Percentiles rank a stretch among this genome's conserved stretches.
phyloP scores from a whole-genome alignment of 108 stramenopile species.

The Nitzschia sp. region DNA sequence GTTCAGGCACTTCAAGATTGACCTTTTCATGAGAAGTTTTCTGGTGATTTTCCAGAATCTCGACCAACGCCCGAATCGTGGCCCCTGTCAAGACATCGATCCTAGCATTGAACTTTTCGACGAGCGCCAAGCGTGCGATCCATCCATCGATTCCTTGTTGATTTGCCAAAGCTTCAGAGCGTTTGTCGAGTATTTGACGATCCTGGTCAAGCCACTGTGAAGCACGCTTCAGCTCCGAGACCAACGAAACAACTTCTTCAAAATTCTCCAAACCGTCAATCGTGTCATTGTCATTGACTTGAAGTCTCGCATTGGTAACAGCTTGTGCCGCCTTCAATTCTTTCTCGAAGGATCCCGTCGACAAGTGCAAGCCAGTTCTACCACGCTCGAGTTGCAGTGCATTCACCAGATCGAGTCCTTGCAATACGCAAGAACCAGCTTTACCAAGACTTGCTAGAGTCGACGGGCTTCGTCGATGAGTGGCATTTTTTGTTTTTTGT shows the following conservation, averaged over 20 bases:
- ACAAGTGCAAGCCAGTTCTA: slow-evolving; percentile 14
- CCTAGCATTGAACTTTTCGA: slow-evolving; percentile 22
- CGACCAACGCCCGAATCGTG: slow-evolving; percentile 15
- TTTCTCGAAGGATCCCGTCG: slow-evolving; percentile 1
- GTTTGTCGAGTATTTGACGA: slow-evolving; percentile 2
- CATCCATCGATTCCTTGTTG: slow-evolving; percentile 15
- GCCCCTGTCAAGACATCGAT: slow-evolving; percentile 22
- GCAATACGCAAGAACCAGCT: slow-evolving; percentile 14
- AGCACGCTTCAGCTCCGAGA: slow-evolving; percentile 14
- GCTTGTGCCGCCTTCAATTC: slow-evolving; percentile 15
- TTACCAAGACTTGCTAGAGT: background rate
- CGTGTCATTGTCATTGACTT: background rate
- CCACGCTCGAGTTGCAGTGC: slow-evolving; percentile 27
- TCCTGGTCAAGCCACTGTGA: slow-evolving; percentile 18
- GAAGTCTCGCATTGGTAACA: slow-evolving; percentile 10
- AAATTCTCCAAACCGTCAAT: slow-evolving; percentile 2
- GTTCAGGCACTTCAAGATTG: slow-evolving; percentile 17
- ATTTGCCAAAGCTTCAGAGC: background rate
- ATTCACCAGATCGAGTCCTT: slow-evolving; percentile 24
- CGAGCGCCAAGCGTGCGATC: slow-evolving; percentile 16
- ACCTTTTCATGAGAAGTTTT: background rate
- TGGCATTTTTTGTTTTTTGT: too few relatives aligned
- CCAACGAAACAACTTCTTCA: slow-evolving; percentile 18
- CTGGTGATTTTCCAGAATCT: slow-evolving; percentile 16
- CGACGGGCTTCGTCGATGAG: background rate